phyloP scores from a whole-genome alignment of 768 basidiomycete species.

The Sistotremastrum niveocremeum region DNA sequence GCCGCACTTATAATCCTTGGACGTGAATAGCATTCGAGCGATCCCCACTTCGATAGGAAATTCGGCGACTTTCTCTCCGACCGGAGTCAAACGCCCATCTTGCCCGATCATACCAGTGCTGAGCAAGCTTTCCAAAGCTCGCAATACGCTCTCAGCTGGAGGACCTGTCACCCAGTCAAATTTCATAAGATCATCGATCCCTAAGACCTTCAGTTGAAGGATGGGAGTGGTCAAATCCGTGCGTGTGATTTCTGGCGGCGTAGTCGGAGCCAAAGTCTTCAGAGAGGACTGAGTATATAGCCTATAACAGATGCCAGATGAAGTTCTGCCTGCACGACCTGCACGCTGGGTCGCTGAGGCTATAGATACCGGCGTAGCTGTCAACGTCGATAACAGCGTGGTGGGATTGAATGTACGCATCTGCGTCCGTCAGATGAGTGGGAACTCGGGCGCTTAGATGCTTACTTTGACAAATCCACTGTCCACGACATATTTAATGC shows the following conservation, averaged over 20 bases:
- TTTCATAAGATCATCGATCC: slow-evolving; percentile 89
- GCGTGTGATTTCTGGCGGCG: slow-evolving; percentile 82
- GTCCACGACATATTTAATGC: slow-evolving; percentile 88
- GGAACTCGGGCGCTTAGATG: neutral
- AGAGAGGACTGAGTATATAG: slow-evolving; percentile 64
- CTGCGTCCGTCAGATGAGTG: slow-evolving; percentile 24
- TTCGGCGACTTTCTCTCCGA: slow-evolving; percentile 84
- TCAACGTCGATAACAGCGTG: slow-evolving; percentile 71
- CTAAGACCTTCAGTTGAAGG: slow-evolving; percentile 86
- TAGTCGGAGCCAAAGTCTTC: slow-evolving; percentile 47
- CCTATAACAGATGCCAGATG: slow-evolving; percentile 84
- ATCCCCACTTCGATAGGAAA: slow-evolving; percentile 87
- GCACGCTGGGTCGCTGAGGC: slow-evolving; percentile 90
- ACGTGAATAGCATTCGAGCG: slow-evolving; percentile 86
- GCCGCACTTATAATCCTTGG: slow-evolving; percentile 76
- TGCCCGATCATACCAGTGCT: slow-evolving; percentile 75
- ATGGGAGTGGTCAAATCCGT: slow-evolving; percentile 87
- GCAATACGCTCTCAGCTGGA: slow-evolving; percentile 69
- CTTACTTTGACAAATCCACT: slow-evolving; percentile 88
- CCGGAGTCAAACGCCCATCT: slow-evolving; percentile 58
- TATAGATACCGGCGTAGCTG: slow-evolving; percentile 68
- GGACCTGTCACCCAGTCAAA: slow-evolving; percentile 93
- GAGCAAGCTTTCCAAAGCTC: slow-evolving; percentile 75
- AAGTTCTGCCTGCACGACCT: slow-evolving; percentile 89
- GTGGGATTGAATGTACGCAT: slow-evolving; percentile 84